phyloP scores from a whole-genome alignment of 805 yeast species.

The Peterozyma toletana region DNA sequence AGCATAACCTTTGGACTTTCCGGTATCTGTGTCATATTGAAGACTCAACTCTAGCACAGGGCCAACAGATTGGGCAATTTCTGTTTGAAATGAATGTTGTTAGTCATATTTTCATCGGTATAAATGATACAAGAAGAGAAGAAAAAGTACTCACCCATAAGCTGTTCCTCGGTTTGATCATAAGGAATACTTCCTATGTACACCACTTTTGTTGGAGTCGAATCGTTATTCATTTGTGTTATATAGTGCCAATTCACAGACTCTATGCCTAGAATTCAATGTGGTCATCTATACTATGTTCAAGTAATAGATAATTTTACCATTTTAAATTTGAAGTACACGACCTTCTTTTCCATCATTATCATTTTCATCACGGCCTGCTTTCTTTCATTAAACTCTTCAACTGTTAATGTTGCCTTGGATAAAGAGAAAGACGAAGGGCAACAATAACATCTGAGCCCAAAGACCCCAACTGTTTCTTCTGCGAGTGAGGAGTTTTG shows the following conservation, averaged over 20 bases:
- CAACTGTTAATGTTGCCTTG: no score
- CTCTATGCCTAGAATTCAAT: no score
- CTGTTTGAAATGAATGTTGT: conserved; percentile 20
- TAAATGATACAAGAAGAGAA: not conserved
- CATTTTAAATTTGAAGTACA: no score
- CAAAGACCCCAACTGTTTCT: no score
- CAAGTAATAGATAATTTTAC: no score
- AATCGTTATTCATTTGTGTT: not conserved
- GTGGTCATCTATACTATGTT: no score
- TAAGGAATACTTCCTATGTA: conserved; percentile 86
- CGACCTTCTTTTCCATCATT: not conserved
- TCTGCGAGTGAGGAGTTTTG: no score
- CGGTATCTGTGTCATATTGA: conserved; percentile 82
- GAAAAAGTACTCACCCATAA: conserved; percentile 24
- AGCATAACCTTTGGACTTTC: conserved; percentile 87
- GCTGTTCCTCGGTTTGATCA: conserved; percentile 91
- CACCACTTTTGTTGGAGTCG: conserved; percentile 35
- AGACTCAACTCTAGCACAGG: conserved; percentile 73
- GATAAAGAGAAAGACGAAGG: no score
- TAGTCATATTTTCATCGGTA: not conserved
- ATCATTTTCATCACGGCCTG: no score
- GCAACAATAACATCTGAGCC: no score
- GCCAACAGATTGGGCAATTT: conserved; percentile 80
- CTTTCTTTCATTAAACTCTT: not conserved
- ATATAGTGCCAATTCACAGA: no score